Evolutionary conservation across 2,329 filamentous ascomycete genomes (phyloP).

Genomic region (Aspergillus sp.): DNA sequence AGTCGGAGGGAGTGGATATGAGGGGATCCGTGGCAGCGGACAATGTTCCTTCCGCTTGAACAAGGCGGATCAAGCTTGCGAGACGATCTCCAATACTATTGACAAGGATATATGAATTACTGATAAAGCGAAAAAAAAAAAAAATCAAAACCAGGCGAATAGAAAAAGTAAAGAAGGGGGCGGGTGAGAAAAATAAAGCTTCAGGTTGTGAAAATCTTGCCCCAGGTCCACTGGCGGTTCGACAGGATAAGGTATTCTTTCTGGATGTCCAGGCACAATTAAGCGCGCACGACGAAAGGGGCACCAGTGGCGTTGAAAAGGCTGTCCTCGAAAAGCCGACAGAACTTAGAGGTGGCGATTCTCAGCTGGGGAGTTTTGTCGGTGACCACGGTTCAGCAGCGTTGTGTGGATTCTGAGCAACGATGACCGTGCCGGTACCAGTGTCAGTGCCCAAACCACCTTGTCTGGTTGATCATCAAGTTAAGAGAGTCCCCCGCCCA

Average conservation of each 20-base stretch:
- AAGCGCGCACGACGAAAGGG: not conserved
- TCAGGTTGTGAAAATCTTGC: not conserved
- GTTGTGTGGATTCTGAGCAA: not conserved
- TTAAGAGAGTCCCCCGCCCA: not conserved
- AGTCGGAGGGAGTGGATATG: conserved; percentile 2
- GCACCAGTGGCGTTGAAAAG: not conserved
- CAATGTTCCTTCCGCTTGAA: not conserved
- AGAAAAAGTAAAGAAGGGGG: not conserved
- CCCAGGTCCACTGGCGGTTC: conserved; percentile 5
- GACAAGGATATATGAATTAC: conserved; percentile 2
- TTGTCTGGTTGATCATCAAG: not conserved
- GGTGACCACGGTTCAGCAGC: too few relatives aligned
- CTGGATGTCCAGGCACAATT: conserved; percentile 9
- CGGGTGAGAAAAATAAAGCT: not conserved
- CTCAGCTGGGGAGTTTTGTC: not conserved
- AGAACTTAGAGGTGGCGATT: conserved; percentile 2
- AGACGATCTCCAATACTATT: not conserved
- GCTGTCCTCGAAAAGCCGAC: not conserved
- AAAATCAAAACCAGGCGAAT: not conserved
- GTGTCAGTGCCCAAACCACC: not conserved
- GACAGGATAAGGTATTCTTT: not conserved
- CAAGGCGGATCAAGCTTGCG: not conserved
- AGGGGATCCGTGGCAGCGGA: not conserved
- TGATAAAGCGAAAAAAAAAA: not conserved
- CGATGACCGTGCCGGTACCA: not conserved